Evolutionary conservation across 2,329 filamentous ascomycete species (phyloP).

Genomic region (Talaromyces sp.): DNA sequence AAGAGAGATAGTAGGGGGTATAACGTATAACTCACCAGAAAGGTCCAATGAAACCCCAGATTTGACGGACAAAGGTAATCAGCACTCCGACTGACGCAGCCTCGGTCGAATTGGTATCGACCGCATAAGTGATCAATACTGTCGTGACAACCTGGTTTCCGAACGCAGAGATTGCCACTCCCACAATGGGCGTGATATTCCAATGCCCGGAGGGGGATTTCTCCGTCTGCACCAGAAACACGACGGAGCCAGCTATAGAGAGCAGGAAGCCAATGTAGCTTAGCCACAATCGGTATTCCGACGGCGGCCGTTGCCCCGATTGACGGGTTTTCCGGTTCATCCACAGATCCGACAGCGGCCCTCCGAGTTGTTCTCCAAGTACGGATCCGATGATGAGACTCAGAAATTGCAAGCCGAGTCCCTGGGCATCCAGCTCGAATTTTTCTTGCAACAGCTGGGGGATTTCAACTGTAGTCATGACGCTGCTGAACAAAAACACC

Average conservation of each 20-base stretch:
- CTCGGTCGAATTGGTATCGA: conserved; percentile 19
- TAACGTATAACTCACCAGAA: conserved; percentile 26
- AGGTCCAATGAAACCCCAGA: conserved; percentile 33
- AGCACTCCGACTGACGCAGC: conserved; percentile 24
- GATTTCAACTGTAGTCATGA: conserved; percentile 55
- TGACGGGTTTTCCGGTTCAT: conserved; percentile 49
- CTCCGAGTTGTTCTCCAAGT: conserved; percentile 57
- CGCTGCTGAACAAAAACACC: conserved; percentile 52
- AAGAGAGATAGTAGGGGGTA: background rate
- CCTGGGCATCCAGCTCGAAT: conserved; percentile 54
- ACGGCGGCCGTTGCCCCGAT: conserved; percentile 31
- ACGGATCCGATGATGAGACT: conserved; percentile 55
- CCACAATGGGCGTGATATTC: conserved; percentile 55
- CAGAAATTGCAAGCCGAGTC: conserved; percentile 57
- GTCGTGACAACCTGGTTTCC: conserved; percentile 62
- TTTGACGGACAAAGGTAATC: conserved; percentile 12
- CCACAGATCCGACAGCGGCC: conserved; percentile 52
- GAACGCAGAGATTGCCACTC: conserved; percentile 48
- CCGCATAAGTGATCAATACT: conserved; percentile 50
- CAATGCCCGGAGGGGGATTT: conserved; percentile 42
- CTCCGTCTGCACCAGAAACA: conserved; percentile 53
- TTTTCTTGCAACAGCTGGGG: conserved; percentile 54
- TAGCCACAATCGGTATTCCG: conserved; percentile 13
- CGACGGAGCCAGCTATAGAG: conserved; percentile 48
- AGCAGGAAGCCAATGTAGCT: conserved; percentile 11